Evolutionary conservation across 2,329 filamentous ascomycete genomes (phyloP), one percentile per base, ranked within the genome.

Genomic region (Endoconidiophora polonica): DNA sequence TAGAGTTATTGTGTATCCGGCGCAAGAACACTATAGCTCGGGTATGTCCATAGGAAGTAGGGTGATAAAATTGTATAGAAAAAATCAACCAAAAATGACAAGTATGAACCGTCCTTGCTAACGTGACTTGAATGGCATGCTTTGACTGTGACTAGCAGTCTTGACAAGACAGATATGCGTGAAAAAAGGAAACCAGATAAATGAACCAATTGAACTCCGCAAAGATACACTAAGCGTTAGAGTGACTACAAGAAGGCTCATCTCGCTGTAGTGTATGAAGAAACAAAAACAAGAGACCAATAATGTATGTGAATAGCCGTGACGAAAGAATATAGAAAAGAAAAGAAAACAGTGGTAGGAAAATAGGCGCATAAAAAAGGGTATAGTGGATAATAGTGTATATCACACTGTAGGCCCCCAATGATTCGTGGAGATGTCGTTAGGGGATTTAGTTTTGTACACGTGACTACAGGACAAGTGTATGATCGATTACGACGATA

Each of bases 21-120:
- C 26, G 26, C 40, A 33, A 40, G 48, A 20, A 36, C 26, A 46
- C 50, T 40, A 14, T 48, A 48, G 22, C 45, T 41, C 45, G n/a
- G 45, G 46, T 52, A 40, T 44, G 45, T 45, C 22, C 23, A 29
- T 45, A 23, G 14, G 29, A 22, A 36, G 16, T 6, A 42, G 38
- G 16, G 42, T 26, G 29, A 23, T 14, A 16, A 33, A 1, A 24
- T 20, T 48, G 23, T 9, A n/a, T 2, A 23, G 22, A 10, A 48
- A 39, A 16, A 18, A 16, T 14, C 14, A 20, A 12, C 33, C 44
- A 4, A 3, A 20, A 24, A 48, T 29, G 46, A 29, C 12, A 24
- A 18, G n/a, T 23, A 20, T 38, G 50, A 39, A 48, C 50, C 16
- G 45, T 48, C 39, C 39, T 52, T 44, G 23, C 50, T 45, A 39